phyloP scores from a whole-genome alignment of 2,329 filamentous ascomycete genomes.

The Fusarium hainanense region DNA sequence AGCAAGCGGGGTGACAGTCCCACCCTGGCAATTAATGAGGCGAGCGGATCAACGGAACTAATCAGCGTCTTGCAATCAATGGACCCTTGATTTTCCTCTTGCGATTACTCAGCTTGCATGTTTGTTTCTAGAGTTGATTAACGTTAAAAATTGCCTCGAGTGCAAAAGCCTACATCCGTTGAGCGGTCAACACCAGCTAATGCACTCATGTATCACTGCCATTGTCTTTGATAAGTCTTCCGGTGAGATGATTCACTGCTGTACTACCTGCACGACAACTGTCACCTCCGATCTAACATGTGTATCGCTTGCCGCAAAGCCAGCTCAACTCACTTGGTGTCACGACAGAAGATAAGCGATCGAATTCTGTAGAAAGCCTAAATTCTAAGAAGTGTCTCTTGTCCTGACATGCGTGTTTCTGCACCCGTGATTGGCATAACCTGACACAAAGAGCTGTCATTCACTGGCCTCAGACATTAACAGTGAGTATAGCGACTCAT shows the following conservation, averaged over 20 bases:
- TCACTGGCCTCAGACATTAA: not conserved
- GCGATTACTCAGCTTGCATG: conserved; percentile 10
- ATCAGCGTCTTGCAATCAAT: conserved; percentile 8
- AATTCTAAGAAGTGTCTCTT: not conserved
- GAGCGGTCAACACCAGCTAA: not conserved
- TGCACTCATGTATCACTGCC: not conserved
- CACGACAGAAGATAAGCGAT: not conserved
- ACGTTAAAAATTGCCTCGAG: not conserved
- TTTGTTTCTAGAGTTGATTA: not conserved
- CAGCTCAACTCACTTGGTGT: not conserved
- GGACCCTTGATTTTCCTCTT: not conserved
- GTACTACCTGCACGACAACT: not conserved
- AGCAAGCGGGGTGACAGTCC: conserved; percentile 10
- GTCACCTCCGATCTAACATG: not conserved
- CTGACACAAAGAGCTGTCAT: not conserved
- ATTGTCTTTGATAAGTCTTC: not conserved
- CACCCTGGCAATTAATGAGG: conserved; percentile 9
- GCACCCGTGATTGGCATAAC: not conserved
- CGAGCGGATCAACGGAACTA: conserved; percentile 25
- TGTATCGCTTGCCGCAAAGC: not conserved
- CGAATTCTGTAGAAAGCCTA: not conserved
- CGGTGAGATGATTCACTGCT: not conserved
- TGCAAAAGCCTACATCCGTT: not conserved
- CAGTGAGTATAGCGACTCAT: not conserved
- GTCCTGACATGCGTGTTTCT: not conserved